Conservation (phyloP, 2,329 filamentous ascomycete genomes). For the Cadophora malorum region DNA sequence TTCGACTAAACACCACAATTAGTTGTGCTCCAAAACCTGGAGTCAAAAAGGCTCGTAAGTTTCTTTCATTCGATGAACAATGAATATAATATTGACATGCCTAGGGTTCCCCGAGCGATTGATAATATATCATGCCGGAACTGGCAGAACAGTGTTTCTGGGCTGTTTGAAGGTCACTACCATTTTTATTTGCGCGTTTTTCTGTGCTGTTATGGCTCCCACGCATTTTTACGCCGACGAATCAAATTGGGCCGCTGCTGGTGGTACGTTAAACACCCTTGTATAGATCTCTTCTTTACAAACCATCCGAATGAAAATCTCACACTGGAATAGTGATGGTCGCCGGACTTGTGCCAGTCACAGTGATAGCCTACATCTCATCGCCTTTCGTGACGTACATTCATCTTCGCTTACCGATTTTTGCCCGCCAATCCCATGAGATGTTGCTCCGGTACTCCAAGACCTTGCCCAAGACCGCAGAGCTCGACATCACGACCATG, state of each 20-base stretch:
- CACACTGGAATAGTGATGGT: conserved; percentile 55
- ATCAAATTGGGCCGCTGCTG: conserved; percentile 40
- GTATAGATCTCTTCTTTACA: background rate
- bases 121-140: conserved; percentile 79
- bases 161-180: conserved; percentile 75
- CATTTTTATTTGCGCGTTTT: conserved; percentile 72
- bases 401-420: conserved; percentile 70
- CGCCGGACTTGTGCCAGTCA: conserved; percentile 68
- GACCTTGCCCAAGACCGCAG: conserved; percentile 51
- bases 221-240: conserved; percentile 39
- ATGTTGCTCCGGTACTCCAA: conserved; percentile 60
- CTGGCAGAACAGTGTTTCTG: conserved; percentile 68
- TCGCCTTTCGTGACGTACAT: conserved; percentile 76
- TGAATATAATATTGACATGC: background rate
- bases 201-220: conserved; percentile 66
- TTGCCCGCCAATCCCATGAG: conserved; percentile 66
- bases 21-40: background rate
- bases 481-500: conserved; percentile 50
- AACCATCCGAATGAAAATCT: background rate
- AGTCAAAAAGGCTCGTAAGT: conserved; percentile 9
- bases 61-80: background rate
- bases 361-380: conserved; percentile 68
- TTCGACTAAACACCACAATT: background rate
- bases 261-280: conserved; percentile 30
- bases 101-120: conserved; percentile 63